Evolutionary conservation across 148 eudicot genomes (phyloP).

Genomic region (Heliamphora exappendiculata): DNA sequence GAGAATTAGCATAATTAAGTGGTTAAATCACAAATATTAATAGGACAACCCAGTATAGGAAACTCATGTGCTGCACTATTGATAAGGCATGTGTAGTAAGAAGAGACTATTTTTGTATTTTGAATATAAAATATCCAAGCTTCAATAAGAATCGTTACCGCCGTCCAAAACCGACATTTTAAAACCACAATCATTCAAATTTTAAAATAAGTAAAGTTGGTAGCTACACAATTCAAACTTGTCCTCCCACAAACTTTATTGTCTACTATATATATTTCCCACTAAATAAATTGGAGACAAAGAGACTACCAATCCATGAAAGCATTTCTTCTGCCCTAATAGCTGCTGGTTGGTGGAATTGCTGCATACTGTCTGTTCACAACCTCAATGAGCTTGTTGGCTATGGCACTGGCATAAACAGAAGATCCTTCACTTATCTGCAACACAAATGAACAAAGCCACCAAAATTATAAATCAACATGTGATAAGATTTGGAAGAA

Average conservation of each 20-base stretch:
- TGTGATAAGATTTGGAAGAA: neutral
- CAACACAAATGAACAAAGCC: slow-evolving; percentile 10
- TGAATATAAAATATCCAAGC: too few relatives aligned
- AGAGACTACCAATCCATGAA: neutral
- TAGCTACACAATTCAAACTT: neutral
- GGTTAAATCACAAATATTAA: too few relatives aligned
- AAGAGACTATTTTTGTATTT: too few relatives aligned
- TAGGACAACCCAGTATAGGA: too few relatives aligned
- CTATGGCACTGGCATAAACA: slow-evolving; percentile 92
- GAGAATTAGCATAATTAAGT: neutral
- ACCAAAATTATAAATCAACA: neutral
- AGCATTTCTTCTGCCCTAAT: slow-evolving; percentile 8
- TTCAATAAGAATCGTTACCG: too few relatives aligned
- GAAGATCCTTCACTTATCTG: slow-evolving; percentile 91
- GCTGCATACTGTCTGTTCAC: slow-evolving; percentile 68
- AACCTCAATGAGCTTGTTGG: slow-evolving; percentile 78
- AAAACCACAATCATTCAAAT: too few relatives aligned
- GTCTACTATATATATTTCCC: neutral
- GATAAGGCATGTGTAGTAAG: too few relatives aligned
- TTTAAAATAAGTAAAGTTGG: neutral
- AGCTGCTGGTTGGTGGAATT: slow-evolving; percentile 25
- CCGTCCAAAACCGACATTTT: too few relatives aligned
- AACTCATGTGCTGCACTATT: too few relatives aligned
- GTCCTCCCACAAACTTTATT: neutral
- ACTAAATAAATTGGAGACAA: neutral